phyloP scores from a whole-genome alignment of 73 alveolate species.

The Blepharisma japonicum region DNA sequence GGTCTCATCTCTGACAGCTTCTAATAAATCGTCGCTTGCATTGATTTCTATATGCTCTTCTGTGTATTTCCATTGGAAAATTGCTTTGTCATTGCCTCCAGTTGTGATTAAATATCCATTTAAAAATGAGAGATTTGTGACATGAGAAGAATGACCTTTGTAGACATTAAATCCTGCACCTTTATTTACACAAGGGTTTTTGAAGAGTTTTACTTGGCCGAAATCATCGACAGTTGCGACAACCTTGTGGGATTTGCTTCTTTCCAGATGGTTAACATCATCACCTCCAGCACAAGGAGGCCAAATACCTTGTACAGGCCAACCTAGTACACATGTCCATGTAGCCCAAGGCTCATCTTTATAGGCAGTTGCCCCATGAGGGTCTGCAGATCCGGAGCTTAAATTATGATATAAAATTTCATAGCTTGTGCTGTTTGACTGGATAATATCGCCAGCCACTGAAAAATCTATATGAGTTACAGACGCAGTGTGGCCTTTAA shows the following conservation, averaged over 20 bases:
- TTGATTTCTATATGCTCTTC: conserved; percentile 47
- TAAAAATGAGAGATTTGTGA: conserved; percentile 86
- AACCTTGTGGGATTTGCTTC: conserved; percentile 84
- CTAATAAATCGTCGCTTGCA: conserved; percentile 23
- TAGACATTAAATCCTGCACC: conserved; percentile 82
- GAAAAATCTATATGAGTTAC: conserved; percentile 93
- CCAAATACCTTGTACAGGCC: conserved; percentile 98
- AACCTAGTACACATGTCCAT: conserved; percentile 90
- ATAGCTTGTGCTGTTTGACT: conserved; percentile 83
- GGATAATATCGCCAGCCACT: conserved; percentile 74
- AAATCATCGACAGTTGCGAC: conserved; percentile 96
- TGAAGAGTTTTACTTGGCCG: conserved; percentile 92
- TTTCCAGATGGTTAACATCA: conserved; percentile 90
- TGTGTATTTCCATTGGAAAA: conserved; percentile 91
- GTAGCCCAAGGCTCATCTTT: conserved; percentile 87
- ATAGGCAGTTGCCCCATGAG: conserved; percentile 75
- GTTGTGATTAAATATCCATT: conserved; percentile 78
- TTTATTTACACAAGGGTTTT: conserved; percentile 84
- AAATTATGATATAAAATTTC: conserved; percentile 84
- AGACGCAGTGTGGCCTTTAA: conserved; percentile 83
- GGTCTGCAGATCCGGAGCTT: conserved; percentile 74
- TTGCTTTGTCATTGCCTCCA: conserved; percentile 96
- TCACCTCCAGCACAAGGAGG: conserved; percentile 97
- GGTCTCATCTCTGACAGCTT: conserved; percentile 38
- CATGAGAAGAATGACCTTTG: conserved; percentile 97